Base-by-base conservation (phyloP, 1,284 basidiomycete species). In the Pseudozyma sp. region DNA sequence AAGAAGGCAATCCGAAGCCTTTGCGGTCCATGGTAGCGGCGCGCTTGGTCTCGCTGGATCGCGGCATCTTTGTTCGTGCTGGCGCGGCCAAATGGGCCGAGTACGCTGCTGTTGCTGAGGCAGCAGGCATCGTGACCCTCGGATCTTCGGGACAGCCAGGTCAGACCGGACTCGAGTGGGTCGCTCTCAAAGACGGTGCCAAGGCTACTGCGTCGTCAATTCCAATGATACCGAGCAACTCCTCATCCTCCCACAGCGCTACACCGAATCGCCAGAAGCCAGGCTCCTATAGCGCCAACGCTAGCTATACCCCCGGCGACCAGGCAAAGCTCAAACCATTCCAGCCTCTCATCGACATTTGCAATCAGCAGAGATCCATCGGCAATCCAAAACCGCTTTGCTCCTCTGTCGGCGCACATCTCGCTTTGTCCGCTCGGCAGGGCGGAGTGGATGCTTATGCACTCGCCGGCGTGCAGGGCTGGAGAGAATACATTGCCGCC, bases 51-150 rank as follows among this genome's bases (percentile, higher is more conserved):
- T 11, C 37, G 10, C 29, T 66, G 51, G 75, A 80, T 44, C 56
- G 56, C 29, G 54, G 65, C 37, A 53, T 81, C 53, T 81, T 72
- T 54, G 56, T 77, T 14, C 63, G 66, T 8, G 78, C 77, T 6
- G 78, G 76, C 24, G 79, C 79, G 7, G 53, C 59, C 24, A 56
- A 71, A 14, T 81, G 78, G 78, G 67, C 67, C 7, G 79, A 81
- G 17, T 81, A 76, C 45, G 72, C 68, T 9, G 76, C 72, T 19
- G 75, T 80, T 7, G 79, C 79, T 4, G 73, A 77, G 49, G 78
- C 78, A 6, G 76, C 78, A 3, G 79, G 74, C 4, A 72, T 79
- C 46, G 67, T 81, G 10, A 66, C 45, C 11, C 70, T 81, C 13
- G 79, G 79, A 13, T 59, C 61, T 16, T 64, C 60, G 3, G 67